Base-by-base conservation (phyloP, 1,139 yeast species). In the Pichia sp. region DNA sequence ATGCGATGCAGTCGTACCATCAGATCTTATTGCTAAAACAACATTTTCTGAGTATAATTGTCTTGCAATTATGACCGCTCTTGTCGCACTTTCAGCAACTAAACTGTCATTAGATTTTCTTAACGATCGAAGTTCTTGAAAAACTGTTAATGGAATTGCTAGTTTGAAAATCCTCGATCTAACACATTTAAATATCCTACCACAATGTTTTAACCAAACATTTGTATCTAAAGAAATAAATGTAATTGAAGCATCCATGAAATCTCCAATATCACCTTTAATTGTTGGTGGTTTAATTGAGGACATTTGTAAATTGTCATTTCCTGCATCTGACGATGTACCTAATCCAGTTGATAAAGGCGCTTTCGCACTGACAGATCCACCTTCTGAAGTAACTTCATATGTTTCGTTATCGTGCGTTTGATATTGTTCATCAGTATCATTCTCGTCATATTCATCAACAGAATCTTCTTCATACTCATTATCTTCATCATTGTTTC, bases 121-220 rank as follows among this genome's bases (percentile, higher is more conserved):
- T 53, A 85, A 67, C n/a, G 86, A 82, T 57, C 92, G 68, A 52
- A 85, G 68, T 58, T 85, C 94, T 67, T 85, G 94, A 61, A 85
- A 85, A 8, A 86, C 88, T 33, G 86, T 83, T 51, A 85, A 68
- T 40, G 94, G 90, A 7, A 85, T 79, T 60, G 73, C 78, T 66
- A 65, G 74, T 65, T 66, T 78, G 57, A 85, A 72, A 2, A 83
- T 76, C 10, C 74, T 75, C 56, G 78, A 78, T 37, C 83, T 72
- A 18, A 84, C 78, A 58, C 87, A 78, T 62, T 85, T 85, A 68
- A 75, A 85, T 33, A 85, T 72, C 52, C 84, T 73, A 2, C 92
- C 94, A 63, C 89, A 84, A 61, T 84, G 90, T 58, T 85, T 83
- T 55, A 85, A 69, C 92, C 92, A 85, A 52, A 85, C 80, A 54